phyloP scores from a whole-genome alignment of 148 eudicot genomes.

The Persicaria maculosa region DNA sequence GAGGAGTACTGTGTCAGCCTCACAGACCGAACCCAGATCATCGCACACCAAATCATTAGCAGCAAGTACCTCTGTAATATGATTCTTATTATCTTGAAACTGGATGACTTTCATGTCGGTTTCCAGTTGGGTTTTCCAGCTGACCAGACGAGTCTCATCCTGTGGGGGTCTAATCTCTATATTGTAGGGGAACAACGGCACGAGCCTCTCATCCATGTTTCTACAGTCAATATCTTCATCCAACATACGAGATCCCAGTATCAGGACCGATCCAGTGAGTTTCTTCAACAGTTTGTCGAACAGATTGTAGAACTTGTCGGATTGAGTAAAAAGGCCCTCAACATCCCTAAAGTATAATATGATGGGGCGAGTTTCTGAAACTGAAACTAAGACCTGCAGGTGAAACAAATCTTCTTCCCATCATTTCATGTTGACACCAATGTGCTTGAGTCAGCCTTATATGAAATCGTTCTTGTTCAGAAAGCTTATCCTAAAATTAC shows the following conservation, averaged over 20 bases:
- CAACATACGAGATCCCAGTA: conserved; percentile 16
- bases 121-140: conserved; percentile 78
- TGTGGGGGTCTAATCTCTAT: conserved; percentile 73
- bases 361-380: conserved; percentile 47
- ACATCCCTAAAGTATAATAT: conserved; percentile 80
- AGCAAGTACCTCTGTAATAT: conserved; percentile 76
- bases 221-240: conserved; percentile 37
- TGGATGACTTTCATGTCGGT: conserved; percentile 74
- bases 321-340: conserved; percentile 54
- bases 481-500: conserved; percentile 19
- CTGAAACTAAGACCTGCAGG: conserved; percentile 54
- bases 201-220: conserved; percentile 48
- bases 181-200: conserved; percentile 63
- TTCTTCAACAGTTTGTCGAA: conserved; percentile 24
- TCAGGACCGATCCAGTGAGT: conserved; percentile 6
- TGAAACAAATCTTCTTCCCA: background rate
- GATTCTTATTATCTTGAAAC: conserved; percentile 75
- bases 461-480: background rate
- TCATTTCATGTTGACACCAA: background rate
- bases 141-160: conserved; percentile 53
- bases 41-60: conserved; percentile 88
- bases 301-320: conserved; percentile 55
- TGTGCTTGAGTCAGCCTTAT: background rate
- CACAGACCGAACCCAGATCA: conserved; percentile 68
- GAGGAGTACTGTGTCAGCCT: conserved; percentile 58